These are phyloP conservation scores for Arachnomyces sp. DNA, from an alignment of 2,329 filamentous ascomycete species.

Conservation along the genomic window DNA sequence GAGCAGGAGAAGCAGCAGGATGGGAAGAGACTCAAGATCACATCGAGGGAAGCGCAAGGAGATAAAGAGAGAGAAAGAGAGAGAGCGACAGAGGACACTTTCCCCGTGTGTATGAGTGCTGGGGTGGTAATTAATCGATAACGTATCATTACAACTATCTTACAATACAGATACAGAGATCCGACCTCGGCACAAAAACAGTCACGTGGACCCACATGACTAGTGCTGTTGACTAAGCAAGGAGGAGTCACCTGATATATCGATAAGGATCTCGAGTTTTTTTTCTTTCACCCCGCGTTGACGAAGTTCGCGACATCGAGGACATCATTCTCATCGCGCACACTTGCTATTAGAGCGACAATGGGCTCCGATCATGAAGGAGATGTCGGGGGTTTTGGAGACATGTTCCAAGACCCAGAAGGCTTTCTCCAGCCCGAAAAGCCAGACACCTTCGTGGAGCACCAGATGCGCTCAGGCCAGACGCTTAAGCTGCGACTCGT, in stretches of 20 bases:
- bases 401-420: slow-evolving; percentile 71
- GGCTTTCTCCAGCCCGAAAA: slow-evolving; percentile 73
- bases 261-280: too few relatives aligned
- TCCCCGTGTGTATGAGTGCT: not conserved
- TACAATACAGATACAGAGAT: too few relatives aligned
- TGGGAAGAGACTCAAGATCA: not conserved
- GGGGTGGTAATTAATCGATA: too few relatives aligned
- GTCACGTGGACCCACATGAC: too few relatives aligned
- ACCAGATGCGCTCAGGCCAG: slow-evolving; percentile 59
- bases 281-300: too few relatives aligned
- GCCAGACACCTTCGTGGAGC: slow-evolving; percentile 62
- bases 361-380: slow-evolving; percentile 17
- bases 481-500: slow-evolving; percentile 66
- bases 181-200: too few relatives aligned
- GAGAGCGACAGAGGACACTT: slow-evolving; percentile 5
- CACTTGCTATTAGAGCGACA: not conserved
- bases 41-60: not conserved
- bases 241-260: too few relatives aligned
- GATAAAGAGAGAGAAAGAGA: slow-evolving; percentile 1
- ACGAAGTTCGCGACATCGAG: too few relatives aligned
- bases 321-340: too few relatives aligned
- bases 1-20: slow-evolving; percentile 8
- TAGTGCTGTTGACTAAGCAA: too few relatives aligned
- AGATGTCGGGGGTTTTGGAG: slow-evolving; percentile 30
- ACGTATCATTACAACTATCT: too few relatives aligned